Base-by-base conservation (phyloP, 1,284 basidiomycete species). In the Cryptococcus sp. region DNA sequence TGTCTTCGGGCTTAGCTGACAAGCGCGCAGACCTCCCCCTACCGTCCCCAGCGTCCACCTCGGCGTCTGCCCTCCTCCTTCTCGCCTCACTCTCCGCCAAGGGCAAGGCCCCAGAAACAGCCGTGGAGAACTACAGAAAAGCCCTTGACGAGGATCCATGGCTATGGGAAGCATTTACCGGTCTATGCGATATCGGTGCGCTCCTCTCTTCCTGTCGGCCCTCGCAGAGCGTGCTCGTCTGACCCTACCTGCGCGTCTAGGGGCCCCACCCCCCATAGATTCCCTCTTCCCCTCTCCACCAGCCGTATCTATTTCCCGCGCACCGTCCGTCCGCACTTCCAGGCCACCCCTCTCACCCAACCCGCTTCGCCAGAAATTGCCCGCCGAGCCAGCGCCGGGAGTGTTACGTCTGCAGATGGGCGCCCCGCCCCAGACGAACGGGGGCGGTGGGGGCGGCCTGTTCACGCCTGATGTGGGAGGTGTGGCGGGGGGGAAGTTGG, bases 151-250 rank as follows among this genome's bases (percentile, higher is more conserved):
- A 87, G 47, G 87, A 92, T 72, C 88, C 89, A 21, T 84, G 90
- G 77, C 77, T 93, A 47, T 96, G 92, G 92, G 93, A 97, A 74
- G 93, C 93, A 0, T 91, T 94, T 70, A 88, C 91, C 63, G 91
- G 89, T 0, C 77, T 97, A 28, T 96, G 92, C 72, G 79, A 84
- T 50, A 78, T 91, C 40, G 92, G 93, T 90, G 64, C 63, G 82
- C 39, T 80, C 24, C 42, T 9, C 43, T 13, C 16, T 50, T 20
- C 23, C 18, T 15, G 33, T 53, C 48, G 36, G 37, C 24, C 18
- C 23, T 53, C 46, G 28, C 28, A 9, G 39, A 23, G 50, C 44
- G 13, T 46, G 16, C 16, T 13, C 20, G 18, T 13, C 5, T 49
- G 13, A 50, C 36, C 16, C 40, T 21, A 16, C n/a, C n/a, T 28